phyloP scores from a whole-genome alignment of 2,329 filamentous ascomycete species.

The Ophiocordyceps camponoti-floridani region DNA sequence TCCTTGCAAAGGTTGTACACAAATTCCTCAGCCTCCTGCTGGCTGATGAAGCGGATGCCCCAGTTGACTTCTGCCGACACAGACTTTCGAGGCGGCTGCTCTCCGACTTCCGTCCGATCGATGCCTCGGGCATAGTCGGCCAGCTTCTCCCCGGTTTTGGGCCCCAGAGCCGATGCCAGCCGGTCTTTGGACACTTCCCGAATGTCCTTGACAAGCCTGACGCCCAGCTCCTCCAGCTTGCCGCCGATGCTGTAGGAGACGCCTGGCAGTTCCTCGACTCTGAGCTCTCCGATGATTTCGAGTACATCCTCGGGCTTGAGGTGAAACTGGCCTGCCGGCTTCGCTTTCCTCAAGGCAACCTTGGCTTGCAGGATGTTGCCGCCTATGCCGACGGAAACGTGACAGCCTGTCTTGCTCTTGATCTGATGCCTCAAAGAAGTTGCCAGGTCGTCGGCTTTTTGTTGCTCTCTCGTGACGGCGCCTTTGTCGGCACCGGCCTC shows the following conservation, averaged over 20 bases:
- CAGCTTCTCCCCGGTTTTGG: constrained; percentile 81
- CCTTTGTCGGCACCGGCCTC: constrained; percentile 46
- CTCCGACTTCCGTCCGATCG: constrained; percentile 69
- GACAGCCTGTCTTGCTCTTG: constrained; percentile 59
- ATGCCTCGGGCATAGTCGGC: constrained; percentile 85
- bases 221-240: constrained; percentile 73
- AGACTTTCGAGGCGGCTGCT: constrained; percentile 73
- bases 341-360: constrained; percentile 75
- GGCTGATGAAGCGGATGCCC: constrained; percentile 87
- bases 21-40: constrained; percentile 88
- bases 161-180: constrained; percentile 56
- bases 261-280: constrained; percentile 69
- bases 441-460: constrained; percentile 54
- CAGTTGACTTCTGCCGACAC: constrained; percentile 96
- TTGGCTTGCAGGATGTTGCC: constrained; percentile 83
- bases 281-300: constrained; percentile 57
- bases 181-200: constrained; percentile 60
- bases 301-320: constrained; percentile 67
- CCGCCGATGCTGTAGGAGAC: constrained; percentile 81
- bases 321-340: constrained; percentile 84
- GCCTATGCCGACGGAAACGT: constrained; percentile 85
- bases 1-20: constrained; percentile 72
- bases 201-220: constrained; percentile 70
- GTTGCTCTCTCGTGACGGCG: constrained; percentile 60
- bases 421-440: constrained; percentile 48